Base-by-base conservation (phyloP, 2,329 filamentous ascomycete genomes). In the Chaetomium globosum region DNA sequence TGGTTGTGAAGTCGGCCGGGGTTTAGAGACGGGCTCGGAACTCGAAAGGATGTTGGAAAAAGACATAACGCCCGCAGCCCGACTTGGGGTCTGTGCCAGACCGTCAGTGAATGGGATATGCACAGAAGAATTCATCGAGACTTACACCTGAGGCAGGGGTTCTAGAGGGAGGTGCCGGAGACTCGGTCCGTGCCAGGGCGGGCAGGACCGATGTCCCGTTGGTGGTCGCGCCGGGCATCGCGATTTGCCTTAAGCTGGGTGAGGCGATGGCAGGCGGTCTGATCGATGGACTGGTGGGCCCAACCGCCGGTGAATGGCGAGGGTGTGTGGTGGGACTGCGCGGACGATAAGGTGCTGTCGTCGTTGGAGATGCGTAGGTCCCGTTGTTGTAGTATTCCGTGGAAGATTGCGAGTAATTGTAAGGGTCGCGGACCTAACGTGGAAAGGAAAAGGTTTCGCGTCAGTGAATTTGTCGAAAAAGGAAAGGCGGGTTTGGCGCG, bases 11-110 rank as follows among this genome's bases (percentile, higher is more conserved):
- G 65, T 71, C 4, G 69, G 65, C 54, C 62, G 61, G 72, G 84
- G 82, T 67, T 82, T 82, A 2, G 82, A 80, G 48, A 86, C 82
- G 61, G 90, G 87, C 63, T 92, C 89, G 63, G 90, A 84, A 70
- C 87, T 93, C 4, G 92, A 94, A 52, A 98, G 88, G 66, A 98
- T 96, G 75, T 93, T 97, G 70, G 92, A 95, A 74, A 98, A 95
- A 5, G 93, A 95, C 93, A 97, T 97, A 61, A 93, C 90, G 75
- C 96, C 91, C 65, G 89, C 89, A 49, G 89, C 83, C 75, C 93
- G 88, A 71, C 86, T 87, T 1, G 90, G 86, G 58, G 89, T 90
- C 85, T 93, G 61, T 23, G 21, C 19, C 54, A n/a, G 26, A 49
- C 9, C 49, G 60, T 71, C 59, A 73, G 69, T 36, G 28, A 59